Conservation (phyloP, 1,284 basidiomycete species). For the Irpex sp. region DNA sequence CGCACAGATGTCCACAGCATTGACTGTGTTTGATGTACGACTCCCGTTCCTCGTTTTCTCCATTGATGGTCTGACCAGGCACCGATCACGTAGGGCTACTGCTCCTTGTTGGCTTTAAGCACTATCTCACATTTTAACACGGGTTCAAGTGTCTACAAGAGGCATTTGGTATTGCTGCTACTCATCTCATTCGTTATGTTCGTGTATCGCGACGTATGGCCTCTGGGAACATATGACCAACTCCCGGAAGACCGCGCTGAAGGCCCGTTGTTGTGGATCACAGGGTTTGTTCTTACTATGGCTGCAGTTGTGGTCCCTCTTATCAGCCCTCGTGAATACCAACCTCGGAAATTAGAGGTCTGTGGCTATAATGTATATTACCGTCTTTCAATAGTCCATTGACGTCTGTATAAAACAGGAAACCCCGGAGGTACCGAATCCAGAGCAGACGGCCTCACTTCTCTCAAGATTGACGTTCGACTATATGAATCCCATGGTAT, state of each 20-base stretch:
- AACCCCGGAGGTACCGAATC: conserved; percentile 35
- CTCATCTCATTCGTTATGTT: conserved; percentile 44
- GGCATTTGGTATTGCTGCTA: conserved; percentile 13
- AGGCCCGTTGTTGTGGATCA: conserved; percentile 22
- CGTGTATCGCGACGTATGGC: conserved; percentile 58
- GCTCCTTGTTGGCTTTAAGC: not conserved
- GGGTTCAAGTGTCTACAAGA: not conserved
- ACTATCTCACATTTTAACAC: not conserved
- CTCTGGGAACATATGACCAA: conserved; percentile 46
- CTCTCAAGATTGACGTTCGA: conserved; percentile 51
- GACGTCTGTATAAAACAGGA: not conserved
- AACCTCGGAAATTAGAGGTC: conserved; percentile 20
- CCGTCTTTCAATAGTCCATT: not conserved
- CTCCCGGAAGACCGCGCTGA: conserved; percentile 32
- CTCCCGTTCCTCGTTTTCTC: not conserved
- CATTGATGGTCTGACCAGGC: not conserved
- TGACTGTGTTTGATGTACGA: not conserved
- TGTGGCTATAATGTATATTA: not conserved
- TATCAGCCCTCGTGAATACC: conserved; percentile 35
- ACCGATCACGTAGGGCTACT: not conserved
- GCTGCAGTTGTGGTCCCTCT: conserved; percentile 37
- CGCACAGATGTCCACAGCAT: not conserved
- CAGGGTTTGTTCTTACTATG: conserved; percentile 32
- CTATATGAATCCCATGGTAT: conserved; percentile 38
- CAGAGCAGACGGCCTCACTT: conserved; percentile 61